Conservation (phyloP, 768 basidiomycete species). For the Pleurotus sapidus region DNA sequence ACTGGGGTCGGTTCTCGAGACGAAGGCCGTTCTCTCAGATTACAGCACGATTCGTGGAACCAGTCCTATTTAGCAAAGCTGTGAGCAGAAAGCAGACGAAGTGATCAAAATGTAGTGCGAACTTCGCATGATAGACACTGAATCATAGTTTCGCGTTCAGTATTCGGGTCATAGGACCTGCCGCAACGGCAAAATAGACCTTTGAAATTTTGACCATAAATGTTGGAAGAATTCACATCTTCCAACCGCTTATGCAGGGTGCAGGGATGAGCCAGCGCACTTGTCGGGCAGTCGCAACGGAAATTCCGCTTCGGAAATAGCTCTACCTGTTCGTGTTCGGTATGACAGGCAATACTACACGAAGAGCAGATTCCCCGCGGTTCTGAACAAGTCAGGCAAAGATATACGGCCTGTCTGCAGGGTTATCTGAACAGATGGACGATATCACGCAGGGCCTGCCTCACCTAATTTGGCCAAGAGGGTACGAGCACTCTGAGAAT, state of each 20-base stretch:
- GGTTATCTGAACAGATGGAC: constrained; percentile 10
- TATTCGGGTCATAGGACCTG: constrained; percentile 65
- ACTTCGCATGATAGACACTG: constrained; percentile 88
- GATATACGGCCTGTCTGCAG: constrained; percentile 73
- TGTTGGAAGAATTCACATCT: constrained; percentile 55
- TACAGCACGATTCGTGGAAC: constrained; percentile 90
- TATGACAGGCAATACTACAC: constrained; percentile 86
- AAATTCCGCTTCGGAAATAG: constrained; percentile 83
- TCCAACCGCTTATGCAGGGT: constrained; percentile 55
- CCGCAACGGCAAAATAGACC: constrained; percentile 75
- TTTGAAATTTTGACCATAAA: constrained; percentile 73
- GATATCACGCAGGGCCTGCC: constrained; percentile 2
- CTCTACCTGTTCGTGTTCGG: constrained; percentile 83
- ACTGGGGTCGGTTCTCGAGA: constrained; percentile 41
- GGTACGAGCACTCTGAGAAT: constrained; percentile 65
- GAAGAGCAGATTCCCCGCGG: constrained; percentile 54
- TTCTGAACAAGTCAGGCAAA: constrained; percentile 71
- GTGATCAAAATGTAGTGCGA: constrained; percentile 18
- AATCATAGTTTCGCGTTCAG: constrained; percentile 82
- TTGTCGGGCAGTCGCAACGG: constrained; percentile 83
- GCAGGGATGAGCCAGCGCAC: constrained; percentile 57
- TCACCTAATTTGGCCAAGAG: constrained; percentile 52
- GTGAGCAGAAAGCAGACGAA: constrained; percentile 4
- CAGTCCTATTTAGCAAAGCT: constrained; percentile 58
- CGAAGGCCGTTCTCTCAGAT: constrained; percentile 64